Base-by-base conservation (phyloP, 2,329 filamentous ascomycete genomes). In the Pleomassaria siparia region DNA sequence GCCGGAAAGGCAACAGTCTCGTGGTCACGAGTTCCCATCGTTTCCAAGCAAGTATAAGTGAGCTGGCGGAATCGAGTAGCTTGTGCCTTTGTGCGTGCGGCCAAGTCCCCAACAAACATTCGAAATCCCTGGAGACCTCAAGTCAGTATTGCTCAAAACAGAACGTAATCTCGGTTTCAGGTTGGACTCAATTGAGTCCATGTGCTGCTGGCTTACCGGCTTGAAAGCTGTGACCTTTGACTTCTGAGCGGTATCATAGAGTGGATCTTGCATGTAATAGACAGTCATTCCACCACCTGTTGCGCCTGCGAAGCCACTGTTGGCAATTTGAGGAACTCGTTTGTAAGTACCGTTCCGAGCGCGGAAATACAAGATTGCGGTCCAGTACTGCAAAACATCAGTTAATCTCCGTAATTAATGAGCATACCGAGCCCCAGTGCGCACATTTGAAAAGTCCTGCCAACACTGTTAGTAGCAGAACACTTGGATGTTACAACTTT, bases 321-420 rank as follows among this genome's bases (percentile, higher is more conserved):
- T 44, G 11, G 29, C 41, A 3, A 44, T 18, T 16, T 44, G 41
- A 8, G 16, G 32, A 13, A 40, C n/a, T 41, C 44, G 39, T 51
- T 72, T 54, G 62, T 63, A 74, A 2, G 68, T 60, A 16, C 63
- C 63, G 51, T 67, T 67, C 3, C 53, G 49, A 10, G 62, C 56
- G 20, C 50, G 49, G 54, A 66, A 67, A 44, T 62, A 67, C 3
- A 66, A 29, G 2, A 55, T 47, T 1, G 64, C 64, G 3, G 61
- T 64, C 61, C 61, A 64, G 39, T 63, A 63, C n/a, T n/a, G n/a
- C n/a, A n/a, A n/a, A n/a, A n/a, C n/a, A n/a, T n/a, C n/a, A n/a
- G n/a, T n/a, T n/a, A n/a, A n/a, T n/a, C n/a, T n/a, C n/a, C n/a
- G n/a, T n/a, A n/a, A n/a, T n/a, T n/a, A n/a, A n/a, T n/a, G n/a